Percentiles rank a stretch among this genome's conserved stretches.
phyloP scores from a whole-genome alignment of 2,329 filamentous ascomycete species.

The Coccinonectria pachysandricola region DNA sequence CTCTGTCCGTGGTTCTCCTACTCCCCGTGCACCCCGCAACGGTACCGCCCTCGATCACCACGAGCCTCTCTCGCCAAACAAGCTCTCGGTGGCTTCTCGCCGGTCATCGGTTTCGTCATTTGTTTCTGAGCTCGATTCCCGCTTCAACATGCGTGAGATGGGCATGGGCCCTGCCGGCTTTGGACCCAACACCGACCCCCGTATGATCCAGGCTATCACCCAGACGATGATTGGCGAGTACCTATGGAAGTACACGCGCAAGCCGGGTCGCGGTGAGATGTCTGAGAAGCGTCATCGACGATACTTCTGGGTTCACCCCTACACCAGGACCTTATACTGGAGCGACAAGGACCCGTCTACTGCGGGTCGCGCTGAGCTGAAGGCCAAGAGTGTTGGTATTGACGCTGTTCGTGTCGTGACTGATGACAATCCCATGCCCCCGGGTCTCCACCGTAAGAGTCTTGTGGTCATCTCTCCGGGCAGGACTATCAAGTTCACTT shows the following conservation, averaged over 20 bases:
- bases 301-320: constrained; percentile 99
- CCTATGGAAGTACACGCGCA: constrained; percentile 97
- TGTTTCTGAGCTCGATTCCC: constrained; percentile 80
- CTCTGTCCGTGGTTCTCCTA: constrained; percentile 44
- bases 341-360: constrained; percentile 78
- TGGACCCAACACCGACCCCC: constrained; percentile 70
- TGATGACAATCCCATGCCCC: constrained; percentile 91
- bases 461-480: constrained; percentile 83
- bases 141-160: constrained; percentile 66
- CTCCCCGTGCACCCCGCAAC: constrained; percentile 41
- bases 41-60: constrained; percentile 36
- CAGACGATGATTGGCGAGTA: constrained; percentile 99
- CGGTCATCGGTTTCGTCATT: constrained; percentile 92
- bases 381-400: constrained; percentile 83
- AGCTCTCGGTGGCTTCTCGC: constrained; percentile 22
- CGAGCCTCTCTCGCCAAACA: constrained; percentile 39
- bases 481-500: constrained; percentile 85
- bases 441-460: constrained; percentile 89
- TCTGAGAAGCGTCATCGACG: constrained; percentile 84
- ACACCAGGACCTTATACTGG: constrained; percentile 95
- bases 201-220: constrained; percentile 98
- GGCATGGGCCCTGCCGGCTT: constrained; percentile 47
- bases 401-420: constrained; percentile 85
- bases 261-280: constrained; percentile 77
- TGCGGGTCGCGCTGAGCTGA: constrained; percentile 65